These are phyloP conservation scores for Nephelium lappaceum DNA, from an alignment of 345 rosid genomes.

Conservation along the genomic window DNA sequence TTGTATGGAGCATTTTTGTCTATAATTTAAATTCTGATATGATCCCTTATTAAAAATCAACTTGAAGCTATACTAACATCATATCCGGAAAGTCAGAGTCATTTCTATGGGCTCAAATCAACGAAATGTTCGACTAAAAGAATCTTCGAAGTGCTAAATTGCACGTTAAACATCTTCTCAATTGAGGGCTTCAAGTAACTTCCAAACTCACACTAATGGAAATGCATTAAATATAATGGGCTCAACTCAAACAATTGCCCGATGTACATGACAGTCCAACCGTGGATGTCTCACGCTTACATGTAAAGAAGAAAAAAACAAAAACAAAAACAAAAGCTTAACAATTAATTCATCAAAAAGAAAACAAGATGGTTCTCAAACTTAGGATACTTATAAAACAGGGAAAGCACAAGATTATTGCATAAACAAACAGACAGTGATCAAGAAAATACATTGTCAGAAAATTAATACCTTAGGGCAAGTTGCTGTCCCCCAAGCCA, in stretches of 20 bases:
- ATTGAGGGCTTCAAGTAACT: neutral
- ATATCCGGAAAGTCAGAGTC: neutral
- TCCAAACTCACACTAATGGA: neutral
- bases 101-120: neutral
- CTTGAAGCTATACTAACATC: neutral
- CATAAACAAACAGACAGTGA: neutral
- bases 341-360: neutral
- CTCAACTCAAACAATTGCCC: neutral
- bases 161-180: neutral
- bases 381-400: slow-evolving; percentile 4
- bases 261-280: neutral
- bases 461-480: slow-evolving; percentile 79
- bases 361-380: neutral
- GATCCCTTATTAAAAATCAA: neutral
- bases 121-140: neutral
- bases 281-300: neutral
- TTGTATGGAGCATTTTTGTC: neutral
- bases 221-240: neutral
- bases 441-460: neutral
- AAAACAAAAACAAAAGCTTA: neutral
- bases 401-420: neutral
- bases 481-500: slow-evolving; percentile 98
- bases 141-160: neutral
- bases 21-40: neutral
- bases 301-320: neutral